Percentiles rank a stretch among this genome's conserved stretches.
Conservation (phyloP, 139 green algal genomes). For the Desmodesmus armatus region DNA sequence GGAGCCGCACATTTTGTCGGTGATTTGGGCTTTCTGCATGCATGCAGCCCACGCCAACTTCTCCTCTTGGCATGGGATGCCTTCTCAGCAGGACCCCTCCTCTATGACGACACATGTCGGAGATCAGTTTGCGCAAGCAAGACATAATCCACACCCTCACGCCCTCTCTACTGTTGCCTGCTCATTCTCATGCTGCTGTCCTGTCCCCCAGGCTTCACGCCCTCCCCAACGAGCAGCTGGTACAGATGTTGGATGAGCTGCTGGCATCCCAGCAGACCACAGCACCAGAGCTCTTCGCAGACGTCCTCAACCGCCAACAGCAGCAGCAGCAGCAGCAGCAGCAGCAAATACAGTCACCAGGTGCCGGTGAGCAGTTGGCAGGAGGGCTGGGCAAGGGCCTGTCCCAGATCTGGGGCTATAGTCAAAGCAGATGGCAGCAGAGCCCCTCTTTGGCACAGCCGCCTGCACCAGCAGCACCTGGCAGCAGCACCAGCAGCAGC, state of each 20-base stretch:
- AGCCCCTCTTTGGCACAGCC: too few relatives aligned
- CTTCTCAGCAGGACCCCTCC: background rate
- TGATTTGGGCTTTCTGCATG: background rate
- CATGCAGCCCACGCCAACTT: background rate
- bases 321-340: slow-evolving; percentile 33
- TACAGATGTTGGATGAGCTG: slow-evolving; percentile 22
- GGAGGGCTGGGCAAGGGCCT: background rate
- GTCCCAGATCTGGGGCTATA: background rate
- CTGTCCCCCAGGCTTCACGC: slow-evolving; percentile 3
- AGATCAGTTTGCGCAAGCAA: background rate
- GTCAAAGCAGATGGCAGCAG: background rate
- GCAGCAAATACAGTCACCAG: background rate
- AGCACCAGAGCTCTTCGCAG: slow-evolving; percentile 33
- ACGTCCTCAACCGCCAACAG: slow-evolving; percentile 25
- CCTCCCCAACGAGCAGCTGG: slow-evolving; percentile 28
- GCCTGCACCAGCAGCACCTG: background rate
- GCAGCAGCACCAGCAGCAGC: background rate
- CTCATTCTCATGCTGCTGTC: too few relatives aligned
- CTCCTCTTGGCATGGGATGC: background rate
- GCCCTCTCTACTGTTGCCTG: background rate
- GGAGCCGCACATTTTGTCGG: too few relatives aligned
- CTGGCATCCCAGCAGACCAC: slow-evolving; percentile 26
- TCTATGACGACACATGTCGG: background rate
- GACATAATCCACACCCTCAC: background rate
- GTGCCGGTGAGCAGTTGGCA: slow-evolving; percentile 7